Evolutionary conservation across 164 flowering plant species (phyloP), one percentile per base, ranked within the genome.

Genomic region (Hamamelis virginiana): DNA sequence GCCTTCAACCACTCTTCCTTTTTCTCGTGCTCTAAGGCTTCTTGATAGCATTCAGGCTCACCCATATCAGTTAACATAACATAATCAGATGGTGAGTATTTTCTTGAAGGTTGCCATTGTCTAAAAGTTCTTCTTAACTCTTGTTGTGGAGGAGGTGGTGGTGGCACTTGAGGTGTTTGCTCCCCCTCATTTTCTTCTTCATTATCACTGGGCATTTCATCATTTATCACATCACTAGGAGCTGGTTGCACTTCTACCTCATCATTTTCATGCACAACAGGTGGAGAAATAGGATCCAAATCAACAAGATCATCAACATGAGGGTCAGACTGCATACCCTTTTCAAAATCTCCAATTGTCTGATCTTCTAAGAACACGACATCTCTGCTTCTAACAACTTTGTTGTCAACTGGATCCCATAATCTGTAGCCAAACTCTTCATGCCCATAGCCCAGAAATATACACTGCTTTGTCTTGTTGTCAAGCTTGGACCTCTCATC

Each of bases 1-100:
- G 78, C 68, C 1, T 44, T 33, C 13, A 73, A 8, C 76, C 79
- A 76, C 51, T 72, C 48, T 0, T 59, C n/a, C 15, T 68, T 71
- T 0, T 67, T 13, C n/a, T 48, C 57, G 21, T 55, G 16, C 1
- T 12, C 14, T 13, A 52, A 27, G 11, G 58, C 65, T 25, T 74
- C 72, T 45, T 53, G 41, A 47, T 52, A 71, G 28, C 48, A 43
- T 41, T 74, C 65, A 8, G 74, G 74, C 41, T 75, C 72, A 59
- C 73, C 62, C 69, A 15, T 58, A 23, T 71, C 72, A 66, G 60
- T 62, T 0, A 75, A 50, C 12, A 71, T 3, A 14, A 67, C 65
- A 63, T 66, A 67, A 52, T 70, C 71, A 28, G 53, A 9, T 1
- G 46, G 1, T 9, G 63, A 28, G n/a, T 70, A 70, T 28, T 28